phyloP scores from a whole-genome alignment of 176 grass and related monocot species.

The Tillandsia fasciculata region DNA sequence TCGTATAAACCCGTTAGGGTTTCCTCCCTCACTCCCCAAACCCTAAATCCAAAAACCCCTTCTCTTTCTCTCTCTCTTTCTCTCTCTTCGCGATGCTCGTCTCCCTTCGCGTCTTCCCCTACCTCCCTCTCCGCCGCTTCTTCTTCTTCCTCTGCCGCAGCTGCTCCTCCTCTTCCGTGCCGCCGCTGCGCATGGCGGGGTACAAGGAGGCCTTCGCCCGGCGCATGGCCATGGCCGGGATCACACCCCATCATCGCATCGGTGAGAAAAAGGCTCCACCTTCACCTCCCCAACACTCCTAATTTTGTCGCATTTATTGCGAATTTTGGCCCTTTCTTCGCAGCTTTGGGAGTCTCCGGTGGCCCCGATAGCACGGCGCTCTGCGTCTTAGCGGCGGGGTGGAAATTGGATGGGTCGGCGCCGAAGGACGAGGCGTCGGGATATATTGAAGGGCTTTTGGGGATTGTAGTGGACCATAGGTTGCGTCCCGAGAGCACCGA shows the following conservation, averaged over 20 bases:
- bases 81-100: slow-evolving; percentile 15
- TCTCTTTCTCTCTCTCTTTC: too few relatives aligned
- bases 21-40: not conserved
- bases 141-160: slow-evolving; percentile 24
- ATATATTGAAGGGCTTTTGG: slow-evolving; percentile 63
- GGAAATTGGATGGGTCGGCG: slow-evolving; percentile 41
- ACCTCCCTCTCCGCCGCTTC: slow-evolving; percentile 38
- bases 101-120: slow-evolving; percentile 19
- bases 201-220: slow-evolving; percentile 55
- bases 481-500: slow-evolving; percentile 65
- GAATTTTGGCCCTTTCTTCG: not conserved
- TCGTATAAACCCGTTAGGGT: not conserved
- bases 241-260: slow-evolving; percentile 69
- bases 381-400: slow-evolving; percentile 56
- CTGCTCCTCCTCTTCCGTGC: not conserved
- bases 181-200: slow-evolving; percentile 8
- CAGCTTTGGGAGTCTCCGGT: slow-evolving; percentile 79
- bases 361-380: slow-evolving; percentile 92
- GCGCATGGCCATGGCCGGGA: slow-evolving; percentile 70
- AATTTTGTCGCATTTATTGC: too few relatives aligned
- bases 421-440: slow-evolving; percentile 21
- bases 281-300: not conserved
- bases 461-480: slow-evolving; percentile 69
- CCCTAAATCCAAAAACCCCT: not conserved
- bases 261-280: slow-evolving; percentile 25